Conservation (phyloP, 805 yeast species). For the Saccharomycopsis vini region DNA sequence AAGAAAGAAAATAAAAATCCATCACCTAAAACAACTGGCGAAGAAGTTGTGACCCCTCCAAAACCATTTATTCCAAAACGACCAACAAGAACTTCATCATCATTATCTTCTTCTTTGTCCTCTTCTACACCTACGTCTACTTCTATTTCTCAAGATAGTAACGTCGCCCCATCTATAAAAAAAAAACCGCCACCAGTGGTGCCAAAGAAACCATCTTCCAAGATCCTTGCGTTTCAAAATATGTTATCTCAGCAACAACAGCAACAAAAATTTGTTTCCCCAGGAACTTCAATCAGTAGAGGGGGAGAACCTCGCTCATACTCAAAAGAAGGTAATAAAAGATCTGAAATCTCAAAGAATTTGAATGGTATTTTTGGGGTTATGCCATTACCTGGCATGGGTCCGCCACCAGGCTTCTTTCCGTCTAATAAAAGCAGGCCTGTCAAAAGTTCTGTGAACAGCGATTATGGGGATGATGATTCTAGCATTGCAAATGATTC, state of each 20-base stretch:
- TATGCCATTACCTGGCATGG: slow-evolving; percentile 48
- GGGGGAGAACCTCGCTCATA: not conserved
- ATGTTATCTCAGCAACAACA: slow-evolving; percentile 50
- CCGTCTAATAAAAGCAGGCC: too few species aligned
- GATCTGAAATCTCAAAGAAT: slow-evolving; percentile 45
- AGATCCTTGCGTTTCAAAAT: slow-evolving; percentile 74
- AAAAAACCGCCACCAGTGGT: slow-evolving; percentile 48
- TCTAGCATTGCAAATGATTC: slow-evolving; percentile 7
- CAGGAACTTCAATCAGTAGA: not conserved
- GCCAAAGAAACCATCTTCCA: slow-evolving; percentile 71
- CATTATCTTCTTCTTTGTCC: slow-evolving; percentile 1
- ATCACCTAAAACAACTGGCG: not conserved
- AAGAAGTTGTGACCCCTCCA: not conserved
- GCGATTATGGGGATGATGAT: slow-evolving; percentile 1
- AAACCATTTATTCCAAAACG: slow-evolving; percentile 27
- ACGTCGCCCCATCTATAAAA: not conserved
- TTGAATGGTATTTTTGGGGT: slow-evolving; percentile 44
- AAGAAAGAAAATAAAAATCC: not conserved
- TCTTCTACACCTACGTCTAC: not conserved
- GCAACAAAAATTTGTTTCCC: slow-evolving; percentile 17
- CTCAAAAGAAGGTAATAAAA: slow-evolving; percentile 20
- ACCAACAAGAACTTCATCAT: slow-evolving; percentile 20
- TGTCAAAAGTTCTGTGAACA: slow-evolving; percentile 6
- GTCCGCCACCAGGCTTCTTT: slow-evolving; percentile 23
- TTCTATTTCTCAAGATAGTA: too few species aligned